Evolutionary conservation across 1,284 basidiomycete genomes (phyloP), one percentile per base, ranked within the genome.

Genomic region (Earliella scabrosa): DNA sequence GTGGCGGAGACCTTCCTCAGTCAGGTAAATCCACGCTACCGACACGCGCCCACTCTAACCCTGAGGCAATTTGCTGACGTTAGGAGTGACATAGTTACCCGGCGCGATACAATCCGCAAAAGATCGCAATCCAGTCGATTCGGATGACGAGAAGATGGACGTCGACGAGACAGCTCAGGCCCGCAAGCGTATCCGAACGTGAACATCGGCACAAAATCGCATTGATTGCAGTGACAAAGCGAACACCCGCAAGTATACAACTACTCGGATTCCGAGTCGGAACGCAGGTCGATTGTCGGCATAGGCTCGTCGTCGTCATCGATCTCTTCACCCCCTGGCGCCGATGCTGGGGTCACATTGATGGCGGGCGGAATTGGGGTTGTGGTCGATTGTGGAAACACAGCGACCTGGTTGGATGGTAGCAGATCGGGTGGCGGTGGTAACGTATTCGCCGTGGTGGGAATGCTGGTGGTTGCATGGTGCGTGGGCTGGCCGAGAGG

Each of bases 301-400:
- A 87, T 77, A 24, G 75, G 77, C 66, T 82, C 82, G 59, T 81
- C 79, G 6, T 82, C 79, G 40, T 81, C 79, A 21, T 79, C 82
- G 3, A 74, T 75, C 18, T 73, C 73, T 23, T 75, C 75, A 20
- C 72, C 71, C 29, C 68, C 59, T 18, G 54, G 50, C 62, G 67
- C 20, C 4, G 32, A 9, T 29, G 24, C 45, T 10, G 43, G 48
- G 27, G 50, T 21, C 31, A 53, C 27, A 16, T 20, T 11, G 13
- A 44, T 50, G 40, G 18, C 47, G 27, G 53, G 50, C 38, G 54
- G 35, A 39, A 43, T 27, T 35, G 38, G 14, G 21, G 59, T 43
- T 31, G 54, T 24, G 5, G 58, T 45, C 36, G 56, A 39, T 36
- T 52, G 45, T 32, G 55, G 26, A 36, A 50, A 52, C 27, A 60